Base-by-base conservation (phyloP, 352 stramenopile genomes). In the Phytopythium helicoides region DNA sequence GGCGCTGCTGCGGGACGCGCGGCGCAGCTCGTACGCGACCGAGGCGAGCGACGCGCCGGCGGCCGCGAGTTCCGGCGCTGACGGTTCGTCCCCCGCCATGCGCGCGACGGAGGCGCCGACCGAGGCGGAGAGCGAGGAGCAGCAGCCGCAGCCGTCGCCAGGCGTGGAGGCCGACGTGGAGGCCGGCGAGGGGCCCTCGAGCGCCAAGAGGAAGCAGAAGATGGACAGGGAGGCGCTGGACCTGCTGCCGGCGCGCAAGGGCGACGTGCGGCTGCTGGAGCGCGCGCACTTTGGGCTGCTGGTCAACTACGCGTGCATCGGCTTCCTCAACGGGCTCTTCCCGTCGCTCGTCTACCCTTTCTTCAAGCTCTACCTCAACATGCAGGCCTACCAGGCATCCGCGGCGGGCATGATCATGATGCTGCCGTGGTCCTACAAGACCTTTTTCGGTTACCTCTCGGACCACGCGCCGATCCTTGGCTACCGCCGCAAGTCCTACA, bases 331-430 rank as follows among this genome's bases (percentile, higher is more conserved):
- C 50, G 77, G 75, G 1, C 66, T 88, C 47, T 62, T 89, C 37
- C 76, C 75, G 31, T 60, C 73, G 21, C 64, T 84, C n/a, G 73
- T 88, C 22, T 88, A 89, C 44, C 80, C 80, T 31, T 78, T 89
- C 52, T 83, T 91, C 62, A 90, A 85, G 58, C 59, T 86, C 35
- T 90, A 90, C 44, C 65, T 90, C 47, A 87, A 90, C 52, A 88
- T 87, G 75, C 67, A 83, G 50, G 73, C 74, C 46, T 88, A 85
- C 51, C 75, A 87, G 44, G 76, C 78, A 16, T 73, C 60, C 18
- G 75, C 76, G 2, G 80, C 80, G 0, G 56, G 54, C 0, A 64
- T 76, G 22, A 76, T 90, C 23, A 82, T 89, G 53, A 62, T 70
- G 42, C 58, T 91, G 21, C 76, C 76, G 11, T 91, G 79, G 71